These are phyloP conservation scores for Fusarium proliferatum DNA, from an alignment of 2,329 filamentous ascomycete genomes.

Conservation along the genomic window DNA sequence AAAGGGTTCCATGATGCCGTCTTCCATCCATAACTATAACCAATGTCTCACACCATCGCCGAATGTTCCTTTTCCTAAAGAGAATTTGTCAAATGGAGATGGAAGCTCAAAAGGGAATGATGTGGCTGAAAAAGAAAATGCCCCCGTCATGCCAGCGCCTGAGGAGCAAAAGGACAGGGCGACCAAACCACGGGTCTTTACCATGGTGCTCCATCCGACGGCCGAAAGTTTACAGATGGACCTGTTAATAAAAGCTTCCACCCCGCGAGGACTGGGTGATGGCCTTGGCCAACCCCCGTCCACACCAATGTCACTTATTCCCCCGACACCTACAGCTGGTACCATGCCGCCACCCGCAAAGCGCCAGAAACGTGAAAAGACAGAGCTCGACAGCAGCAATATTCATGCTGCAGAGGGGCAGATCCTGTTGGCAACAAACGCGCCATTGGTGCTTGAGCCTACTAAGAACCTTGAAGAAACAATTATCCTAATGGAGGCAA, in stretches of 20 bases:
- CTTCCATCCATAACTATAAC: conserved; percentile 93
- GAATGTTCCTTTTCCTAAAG: conserved; percentile 78
- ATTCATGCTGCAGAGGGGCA: conserved; percentile 80
- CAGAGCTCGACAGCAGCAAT: conserved; percentile 80
- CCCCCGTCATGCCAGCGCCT: conserved; percentile 63
- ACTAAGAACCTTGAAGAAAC: conserved; percentile 76
- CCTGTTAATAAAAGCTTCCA: conserved; percentile 79
- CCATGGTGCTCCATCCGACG: conserved; percentile 87
- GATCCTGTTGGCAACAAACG: conserved; percentile 77
- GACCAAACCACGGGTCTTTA: conserved; percentile 72
- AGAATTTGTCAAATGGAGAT: conserved; percentile 57
- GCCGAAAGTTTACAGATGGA: conserved; percentile 79
- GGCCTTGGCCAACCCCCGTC: conserved; percentile 68
- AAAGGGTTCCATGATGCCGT: conserved; percentile 73
- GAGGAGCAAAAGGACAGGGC: conserved; percentile 53
- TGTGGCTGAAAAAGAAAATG: conserved; percentile 61
- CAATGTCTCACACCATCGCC: conserved; percentile 90
- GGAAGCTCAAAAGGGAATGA: conserved; percentile 37
- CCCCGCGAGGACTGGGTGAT: conserved; percentile 64
- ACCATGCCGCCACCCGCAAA: conserved; percentile 72
- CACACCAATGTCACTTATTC: conserved; percentile 71
- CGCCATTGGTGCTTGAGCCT: conserved; percentile 81
- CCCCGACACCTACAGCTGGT: conserved; percentile 70
- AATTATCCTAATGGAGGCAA: conserved; percentile 75
- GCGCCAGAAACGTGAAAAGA: conserved; percentile 75